A percentile compares a stretch with the other conserved stretches of the same genome.
phyloP scores from a whole-genome alignment of 2,329 filamentous ascomycete genomes.

The Huntiella savannae region DNA sequence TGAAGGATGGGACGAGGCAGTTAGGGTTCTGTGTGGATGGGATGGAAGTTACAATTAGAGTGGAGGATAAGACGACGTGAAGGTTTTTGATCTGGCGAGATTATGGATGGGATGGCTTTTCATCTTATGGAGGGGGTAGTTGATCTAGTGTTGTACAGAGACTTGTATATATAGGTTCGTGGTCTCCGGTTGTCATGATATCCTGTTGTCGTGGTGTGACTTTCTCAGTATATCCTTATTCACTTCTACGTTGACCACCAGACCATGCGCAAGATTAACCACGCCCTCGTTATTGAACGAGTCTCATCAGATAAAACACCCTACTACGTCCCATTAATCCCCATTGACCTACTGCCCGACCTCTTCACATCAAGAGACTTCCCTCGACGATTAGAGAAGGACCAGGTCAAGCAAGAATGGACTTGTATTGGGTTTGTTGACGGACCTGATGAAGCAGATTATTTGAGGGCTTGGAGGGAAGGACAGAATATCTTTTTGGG shows the following conservation, averaged over 20 bases:
- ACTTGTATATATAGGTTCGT: neutral
- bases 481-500: neutral
- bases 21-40: slow-evolving; percentile 72
- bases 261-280: neutral
- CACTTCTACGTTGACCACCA: neutral
- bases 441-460: neutral
- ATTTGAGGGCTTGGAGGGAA: neutral
- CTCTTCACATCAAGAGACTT: slow-evolving; percentile 26
- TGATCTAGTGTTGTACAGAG: neutral
- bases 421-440: neutral
- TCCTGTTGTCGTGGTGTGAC: neutral
- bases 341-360: slow-evolving; percentile 30
- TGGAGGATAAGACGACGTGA: slow-evolving; percentile 19
- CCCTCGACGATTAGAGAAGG: slow-evolving; percentile 22
- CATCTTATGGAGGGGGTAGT: neutral
- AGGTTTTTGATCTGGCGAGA: neutral
- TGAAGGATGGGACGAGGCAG: slow-evolving; percentile 61
- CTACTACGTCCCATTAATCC: slow-evolving; percentile 32
- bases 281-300: slow-evolving; percentile 25
- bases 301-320: slow-evolving; percentile 14
- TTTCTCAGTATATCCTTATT: neutral
- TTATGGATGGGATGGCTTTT: too few relatives aligned
- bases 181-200: neutral
- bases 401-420: slow-evolving; percentile 8
- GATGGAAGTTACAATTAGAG: slow-evolving; percentile 46